Evolutionary conservation across 140 eudicot genomes (phyloP).

Genomic region (Senecio squalidus): DNA sequence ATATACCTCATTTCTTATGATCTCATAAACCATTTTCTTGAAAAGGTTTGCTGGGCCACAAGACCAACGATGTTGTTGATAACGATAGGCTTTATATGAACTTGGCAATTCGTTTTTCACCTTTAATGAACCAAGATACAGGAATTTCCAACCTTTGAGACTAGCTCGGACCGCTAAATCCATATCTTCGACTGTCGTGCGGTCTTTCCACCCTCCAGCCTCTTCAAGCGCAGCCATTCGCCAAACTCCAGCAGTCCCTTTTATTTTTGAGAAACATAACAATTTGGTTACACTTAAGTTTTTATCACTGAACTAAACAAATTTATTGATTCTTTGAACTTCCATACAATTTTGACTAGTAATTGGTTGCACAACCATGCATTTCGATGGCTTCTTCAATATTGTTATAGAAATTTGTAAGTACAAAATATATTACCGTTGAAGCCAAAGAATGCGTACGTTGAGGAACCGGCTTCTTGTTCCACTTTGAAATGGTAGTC

Average conservation of each 20-base stretch:
- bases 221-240: slow-evolving; percentile 15
- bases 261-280: too few species aligned
- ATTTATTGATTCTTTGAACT: too few species aligned
- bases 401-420: too few species aligned
- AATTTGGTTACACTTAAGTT: too few species aligned
- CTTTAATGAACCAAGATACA: slow-evolving; percentile 5
- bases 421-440: background rate
- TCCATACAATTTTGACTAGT: too few species aligned
- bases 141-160: slow-evolving; percentile 15
- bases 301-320: too few species aligned
- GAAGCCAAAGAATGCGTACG: background rate
- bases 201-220: slow-evolving; percentile 16
- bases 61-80: slow-evolving; percentile 15
- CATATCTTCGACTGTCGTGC: slow-evolving; percentile 6
- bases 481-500: background rate
- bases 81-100: slow-evolving; percentile 38
- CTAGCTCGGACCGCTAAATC: slow-evolving; percentile 14
- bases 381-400: too few species aligned
- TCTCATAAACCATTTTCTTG: slow-evolving; percentile 37
- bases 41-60: slow-evolving; percentile 16
- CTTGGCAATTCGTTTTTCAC: slow-evolving; percentile 28
- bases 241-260: slow-evolving; percentile 16
- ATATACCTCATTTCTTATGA: slow-evolving; percentile 24
- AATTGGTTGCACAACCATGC: too few species aligned
- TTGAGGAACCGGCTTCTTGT: background rate